These are phyloP conservation scores for Lipomyces oligophaga DNA, from an alignment of 805 yeast genomes.

Conservation along the genomic window DNA sequence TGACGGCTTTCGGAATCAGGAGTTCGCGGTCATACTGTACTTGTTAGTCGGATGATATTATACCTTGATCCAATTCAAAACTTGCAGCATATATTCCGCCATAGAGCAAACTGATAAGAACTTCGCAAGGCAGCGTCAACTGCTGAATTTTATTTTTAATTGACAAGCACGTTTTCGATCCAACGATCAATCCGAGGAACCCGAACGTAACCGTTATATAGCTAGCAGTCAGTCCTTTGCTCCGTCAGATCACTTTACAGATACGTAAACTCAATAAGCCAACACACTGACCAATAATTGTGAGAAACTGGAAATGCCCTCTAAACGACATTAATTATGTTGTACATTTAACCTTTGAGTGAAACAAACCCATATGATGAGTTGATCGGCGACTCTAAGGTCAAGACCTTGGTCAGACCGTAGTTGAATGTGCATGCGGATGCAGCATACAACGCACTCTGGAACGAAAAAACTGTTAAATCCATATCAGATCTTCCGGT, in stretches of 20 bases:
- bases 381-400: constrained; percentile 2
- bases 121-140: constrained; percentile 20
- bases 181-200: constrained; percentile 9
- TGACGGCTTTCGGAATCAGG: constrained; percentile 13
- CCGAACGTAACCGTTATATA: constrained; percentile 21
- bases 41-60: background rate
- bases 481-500: constrained; percentile 1
- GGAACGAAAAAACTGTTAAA: constrained; percentile 2
- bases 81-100: constrained; percentile 15
- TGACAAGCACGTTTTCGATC: constrained; percentile 6
- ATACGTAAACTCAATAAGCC: background rate
- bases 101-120: constrained; percentile 17
- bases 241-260: background rate
- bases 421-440: constrained; percentile 12
- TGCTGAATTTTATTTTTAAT: constrained; percentile 9
- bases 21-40: constrained; percentile 7
- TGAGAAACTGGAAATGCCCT: constrained; percentile 23
- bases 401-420: constrained; percentile 10
- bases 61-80: background rate
- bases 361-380: constrained; percentile 16
- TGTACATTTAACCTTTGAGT: background rate
- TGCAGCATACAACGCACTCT: constrained; percentile 10
- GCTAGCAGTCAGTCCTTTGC: constrained; percentile 12
- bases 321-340: background rate
- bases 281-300: constrained; percentile 16